phyloP scores from a whole-genome alignment of 1,284 basidiomycete genomes.

The Cutaneotrichosporon cyanovorans region DNA sequence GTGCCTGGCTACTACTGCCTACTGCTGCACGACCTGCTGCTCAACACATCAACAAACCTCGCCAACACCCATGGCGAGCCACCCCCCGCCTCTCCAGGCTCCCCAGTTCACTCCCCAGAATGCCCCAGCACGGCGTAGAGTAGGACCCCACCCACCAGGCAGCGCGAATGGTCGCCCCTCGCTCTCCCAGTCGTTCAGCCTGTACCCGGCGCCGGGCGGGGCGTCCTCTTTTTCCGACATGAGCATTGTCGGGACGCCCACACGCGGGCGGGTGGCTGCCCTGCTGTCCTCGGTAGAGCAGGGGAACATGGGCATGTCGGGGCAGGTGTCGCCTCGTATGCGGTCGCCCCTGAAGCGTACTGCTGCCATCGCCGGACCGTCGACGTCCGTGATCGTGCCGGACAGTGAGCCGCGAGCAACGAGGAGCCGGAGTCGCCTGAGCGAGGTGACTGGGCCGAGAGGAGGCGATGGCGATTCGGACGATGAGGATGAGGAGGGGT shows the following conservation, averaged over 20 bases:
- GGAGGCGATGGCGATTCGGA: constrained; percentile 45
- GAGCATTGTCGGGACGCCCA: constrained; percentile 11
- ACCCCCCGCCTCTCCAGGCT: constrained; percentile 8
- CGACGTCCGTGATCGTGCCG: not conserved
- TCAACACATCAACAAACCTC: too few relatives aligned
- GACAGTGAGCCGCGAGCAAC: constrained; percentile 5
- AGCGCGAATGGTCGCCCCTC: constrained; percentile 1
- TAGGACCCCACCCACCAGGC: not conserved
- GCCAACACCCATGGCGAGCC: constrained; percentile 4
- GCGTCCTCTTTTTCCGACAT: constrained; percentile 2
- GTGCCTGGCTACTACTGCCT: too few relatives aligned
- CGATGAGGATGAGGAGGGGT: constrained; percentile 50
- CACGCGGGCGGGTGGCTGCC: constrained; percentile 5
- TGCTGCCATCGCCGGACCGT: not conserved
- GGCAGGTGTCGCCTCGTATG: constrained; percentile 15
- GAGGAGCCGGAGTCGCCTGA: constrained; percentile 9
- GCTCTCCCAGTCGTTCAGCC: constrained; percentile 12
- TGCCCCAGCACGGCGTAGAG: not conserved
- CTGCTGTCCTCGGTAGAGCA: constrained; percentile 14
- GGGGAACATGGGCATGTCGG: constrained; percentile 16
- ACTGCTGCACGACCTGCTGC: too few relatives aligned
- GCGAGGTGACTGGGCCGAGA: constrained; percentile 4
- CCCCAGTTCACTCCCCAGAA: constrained; percentile 9
- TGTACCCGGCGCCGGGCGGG: constrained; percentile 10
- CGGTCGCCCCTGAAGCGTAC: constrained; percentile 8